These are phyloP conservation scores for Paramecium primaurelia DNA, from an alignment of 73 alveolate genomes.

Conservation along the genomic window DNA sequence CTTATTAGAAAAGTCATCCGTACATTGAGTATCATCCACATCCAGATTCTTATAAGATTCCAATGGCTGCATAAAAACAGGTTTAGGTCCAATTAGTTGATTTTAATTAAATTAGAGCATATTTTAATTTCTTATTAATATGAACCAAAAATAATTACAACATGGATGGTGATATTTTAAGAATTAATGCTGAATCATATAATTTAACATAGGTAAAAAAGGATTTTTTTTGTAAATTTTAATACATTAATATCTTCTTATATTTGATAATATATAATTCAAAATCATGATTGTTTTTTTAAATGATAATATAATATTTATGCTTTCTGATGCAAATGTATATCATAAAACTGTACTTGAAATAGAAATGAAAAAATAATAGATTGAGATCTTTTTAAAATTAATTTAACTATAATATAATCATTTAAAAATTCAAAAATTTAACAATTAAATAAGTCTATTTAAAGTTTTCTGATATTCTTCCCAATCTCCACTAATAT, in stretches of 20 bases:
- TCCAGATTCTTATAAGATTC: not conserved
- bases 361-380: no score
- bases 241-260: not conserved
- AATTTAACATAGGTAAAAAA: not conserved
- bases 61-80: conserved; percentile 1
- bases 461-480: not conserved
- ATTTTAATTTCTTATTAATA: not conserved
- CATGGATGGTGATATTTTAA: not conserved
- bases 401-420: not conserved
- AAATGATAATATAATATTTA: not conserved
- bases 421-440: not conserved
- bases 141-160: not conserved
- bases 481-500: conserved; percentile 12
- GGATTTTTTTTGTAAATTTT: not conserved
- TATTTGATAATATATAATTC: not conserved
- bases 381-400: not conserved
- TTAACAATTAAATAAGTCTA: not conserved
- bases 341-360: not conserved
- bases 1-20: not conserved
- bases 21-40: not conserved
- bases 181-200: not conserved
- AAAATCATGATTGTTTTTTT: not conserved
- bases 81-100: not conserved
- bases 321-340: no score
- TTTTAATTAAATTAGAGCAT: not conserved